A percentile compares a stretch with the other conserved stretches of the same genome.
Conservation (phyloP, 176 grass and related monocot species). For the Dendrocalamus sinicus region DNA sequence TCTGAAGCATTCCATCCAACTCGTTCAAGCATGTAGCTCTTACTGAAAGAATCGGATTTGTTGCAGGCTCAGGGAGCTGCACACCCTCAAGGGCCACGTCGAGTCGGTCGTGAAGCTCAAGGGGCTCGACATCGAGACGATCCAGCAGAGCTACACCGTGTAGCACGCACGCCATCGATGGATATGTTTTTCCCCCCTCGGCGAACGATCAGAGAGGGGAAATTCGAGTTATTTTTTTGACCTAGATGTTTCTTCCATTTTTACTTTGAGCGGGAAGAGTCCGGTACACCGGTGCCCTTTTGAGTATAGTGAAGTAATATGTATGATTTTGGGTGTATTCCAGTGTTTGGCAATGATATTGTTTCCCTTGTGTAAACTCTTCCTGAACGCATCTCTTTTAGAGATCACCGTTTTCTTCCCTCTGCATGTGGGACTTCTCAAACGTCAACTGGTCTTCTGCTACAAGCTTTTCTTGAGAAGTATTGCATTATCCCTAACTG, state of each 20-base stretch:
- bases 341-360: not conserved
- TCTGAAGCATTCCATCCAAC: not conserved
- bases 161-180: not conserved
- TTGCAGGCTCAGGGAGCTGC: slow-evolving; percentile 59
- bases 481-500: not conserved
- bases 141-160: slow-evolving; percentile 59
- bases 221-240: not conserved
- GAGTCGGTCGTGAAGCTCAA: slow-evolving; percentile 60
- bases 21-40: not conserved
- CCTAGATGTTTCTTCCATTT: not conserved
- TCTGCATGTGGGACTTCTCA: no score
- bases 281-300: not conserved
- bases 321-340: not conserved
- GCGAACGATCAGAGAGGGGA: not conserved
- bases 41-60: not conserved
- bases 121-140: slow-evolving; percentile 58
- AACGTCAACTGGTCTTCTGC: not conserved
- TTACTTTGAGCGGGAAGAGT: not conserved
- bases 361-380: not conserved
- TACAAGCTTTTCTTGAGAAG: not conserved
- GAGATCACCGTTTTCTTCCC: not conserved
- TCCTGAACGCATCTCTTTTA: not conserved
- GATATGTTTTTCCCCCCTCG: not conserved
- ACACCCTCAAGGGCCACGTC: slow-evolving; percentile 61
- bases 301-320: not conserved